Conservation (phyloP, 257 asterid genomes). For the Nicotiana obtusifolia region DNA sequence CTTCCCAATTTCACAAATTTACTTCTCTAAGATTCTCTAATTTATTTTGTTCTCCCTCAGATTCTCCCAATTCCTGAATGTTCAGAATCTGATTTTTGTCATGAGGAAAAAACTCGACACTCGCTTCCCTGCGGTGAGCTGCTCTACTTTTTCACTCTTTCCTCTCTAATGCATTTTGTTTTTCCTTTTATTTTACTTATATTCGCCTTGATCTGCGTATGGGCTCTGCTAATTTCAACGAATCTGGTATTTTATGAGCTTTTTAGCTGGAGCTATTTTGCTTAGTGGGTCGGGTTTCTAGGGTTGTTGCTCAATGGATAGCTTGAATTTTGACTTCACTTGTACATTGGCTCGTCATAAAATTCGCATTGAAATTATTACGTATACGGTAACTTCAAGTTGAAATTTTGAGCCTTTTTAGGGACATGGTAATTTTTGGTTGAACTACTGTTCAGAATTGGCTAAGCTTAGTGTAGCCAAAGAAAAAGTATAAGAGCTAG, state of each 20-base stretch:
- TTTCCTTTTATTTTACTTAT: not conserved
- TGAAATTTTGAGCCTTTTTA: not conserved
- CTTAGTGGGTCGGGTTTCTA: not conserved
- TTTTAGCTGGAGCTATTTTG: not conserved
- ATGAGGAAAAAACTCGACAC: conserved; percentile 81
- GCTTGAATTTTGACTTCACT: conserved; percentile 1
- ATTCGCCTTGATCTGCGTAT: not conserved
- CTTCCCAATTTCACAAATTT: not conserved
- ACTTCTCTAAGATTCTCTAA: not conserved
- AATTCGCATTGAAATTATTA: not conserved
- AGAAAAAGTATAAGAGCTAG: not conserved
- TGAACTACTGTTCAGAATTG: not conserved
- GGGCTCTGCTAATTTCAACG: not conserved
- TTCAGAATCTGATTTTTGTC: conserved; percentile 15
- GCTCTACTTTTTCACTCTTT: conserved; percentile 10
- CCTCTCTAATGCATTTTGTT: not conserved
- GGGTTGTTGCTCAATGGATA: not conserved
- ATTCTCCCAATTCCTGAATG: conserved; percentile 1
- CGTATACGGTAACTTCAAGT: not conserved
- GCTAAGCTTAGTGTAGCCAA: not conserved
- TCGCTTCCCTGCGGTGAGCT: conserved; percentile 69
- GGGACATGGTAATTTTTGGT: not conserved
- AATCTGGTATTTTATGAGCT: not conserved
- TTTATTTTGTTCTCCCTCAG: not conserved
- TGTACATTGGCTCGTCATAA: not conserved